phyloP scores from a whole-genome alignment of 768 basidiomycete genomes.

The Clavulina sp. region DNA sequence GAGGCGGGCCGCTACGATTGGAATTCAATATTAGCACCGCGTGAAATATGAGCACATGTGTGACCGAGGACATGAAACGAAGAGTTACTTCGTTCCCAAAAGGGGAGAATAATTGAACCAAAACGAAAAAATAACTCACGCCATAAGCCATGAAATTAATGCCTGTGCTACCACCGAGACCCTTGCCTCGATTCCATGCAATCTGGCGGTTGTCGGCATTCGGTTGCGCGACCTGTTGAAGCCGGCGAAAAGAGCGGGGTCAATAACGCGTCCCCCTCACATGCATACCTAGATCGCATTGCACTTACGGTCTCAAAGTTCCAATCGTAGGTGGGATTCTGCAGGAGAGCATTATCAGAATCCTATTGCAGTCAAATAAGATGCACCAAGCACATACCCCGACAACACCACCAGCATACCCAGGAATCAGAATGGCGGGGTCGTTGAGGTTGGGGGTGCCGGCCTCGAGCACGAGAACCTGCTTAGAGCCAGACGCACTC shows the following conservation, averaged over 20 bases:
- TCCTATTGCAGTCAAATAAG: background rate
- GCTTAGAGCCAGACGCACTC: conserved; percentile 6
- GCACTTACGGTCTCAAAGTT: background rate
- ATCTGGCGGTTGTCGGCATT: background rate
- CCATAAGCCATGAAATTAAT: conserved; percentile 54
- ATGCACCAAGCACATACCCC: background rate
- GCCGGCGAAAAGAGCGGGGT: too few species aligned
- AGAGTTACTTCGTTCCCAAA: conserved; percentile 30
- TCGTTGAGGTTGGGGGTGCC: conserved; percentile 5
- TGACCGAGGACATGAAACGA: conserved; percentile 31
- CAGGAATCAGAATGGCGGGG: background rate
- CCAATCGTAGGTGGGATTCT: conserved; percentile 1
- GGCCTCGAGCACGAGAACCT: conserved; percentile 8
- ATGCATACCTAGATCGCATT: too few species aligned
- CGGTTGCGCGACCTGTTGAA: background rate
- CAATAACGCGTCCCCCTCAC: too few species aligned
- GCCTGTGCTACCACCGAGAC: conserved; percentile 50
- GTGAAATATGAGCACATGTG: too few species aligned
- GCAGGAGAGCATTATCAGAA: too few species aligned
- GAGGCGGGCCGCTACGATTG: background rate
- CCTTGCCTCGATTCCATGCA: conserved; percentile 28
- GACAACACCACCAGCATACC: background rate
- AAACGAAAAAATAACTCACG: too few species aligned
- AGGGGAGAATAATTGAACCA: conserved; percentile 35
- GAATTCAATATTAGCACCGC: background rate